Evolutionary conservation across 306 rosid genomes (phyloP), one percentile per base, ranked within the genome.

Genomic region (Castanospermum australe): DNA sequence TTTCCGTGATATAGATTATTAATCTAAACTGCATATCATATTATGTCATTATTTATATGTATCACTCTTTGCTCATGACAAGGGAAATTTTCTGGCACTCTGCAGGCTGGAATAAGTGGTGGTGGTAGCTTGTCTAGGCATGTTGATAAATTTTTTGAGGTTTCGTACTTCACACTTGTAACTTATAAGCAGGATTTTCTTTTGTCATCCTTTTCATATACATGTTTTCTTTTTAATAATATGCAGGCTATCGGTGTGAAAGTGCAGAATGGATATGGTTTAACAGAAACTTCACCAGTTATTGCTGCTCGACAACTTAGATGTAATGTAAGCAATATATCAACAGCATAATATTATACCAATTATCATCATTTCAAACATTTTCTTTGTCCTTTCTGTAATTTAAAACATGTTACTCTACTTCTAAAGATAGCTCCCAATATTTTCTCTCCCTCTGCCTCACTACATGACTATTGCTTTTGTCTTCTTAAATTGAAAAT

Each of bases 21-120:
- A 28, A n/a, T 59, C 70, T 77, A 66, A 38, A 51, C 63, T 32
- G 2, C 22, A 6, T 73, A 33, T 50, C 35, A 22, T 36, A 57
- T 48, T 79, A 44, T 73, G 25, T 47, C 51, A 56, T 82, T 20
- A 28, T 51, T 67, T 28, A 51, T 52, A 86, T 63, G 41, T 13
- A 44, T 68, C 36, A 47, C 38, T 72, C 78, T 47, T 64, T 84
- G 82, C 28, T 45, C 65, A 52, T 59, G 44, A 86, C 61, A 59
- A 67, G 67, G 48, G 20, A 85, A 81, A 57, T 36, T 39, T 82
- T 79, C 56, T 89, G 77, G 75, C 76, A 51, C 51, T 61, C 11
- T 89, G 89, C 90, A 94, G 98, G 99, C 97, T 78, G 97, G 97
- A 80, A 2, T 95, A 80, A 92, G 98, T 69, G 99, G 99, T 76